A percentile compares a stretch with the other conserved stretches of the same genome.
These are phyloP conservation scores for Tremella yokohamensis DNA, from an alignment of 768 basidiomycete genomes.

Conservation along the genomic window DNA sequence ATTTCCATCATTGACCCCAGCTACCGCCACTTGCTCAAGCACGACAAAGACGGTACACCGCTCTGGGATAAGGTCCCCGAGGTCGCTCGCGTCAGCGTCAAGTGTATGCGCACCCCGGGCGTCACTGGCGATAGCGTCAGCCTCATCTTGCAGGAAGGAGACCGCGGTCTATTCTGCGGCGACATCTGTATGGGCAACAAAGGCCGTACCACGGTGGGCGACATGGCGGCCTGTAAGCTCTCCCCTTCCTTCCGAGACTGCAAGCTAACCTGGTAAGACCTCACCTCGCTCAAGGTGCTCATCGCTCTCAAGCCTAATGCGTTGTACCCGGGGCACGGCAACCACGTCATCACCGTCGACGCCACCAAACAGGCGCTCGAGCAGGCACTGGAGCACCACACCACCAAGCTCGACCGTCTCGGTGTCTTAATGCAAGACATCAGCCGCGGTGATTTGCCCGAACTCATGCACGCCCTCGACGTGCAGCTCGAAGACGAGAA, in stretches of 20 bases:
- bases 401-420: conserved; percentile 67
- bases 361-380: conserved; percentile 60
- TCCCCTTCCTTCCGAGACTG: background rate
- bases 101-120: conserved; percentile 79
- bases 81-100: conserved; percentile 53
- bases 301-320: conserved; percentile 35
- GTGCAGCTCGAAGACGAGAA: conserved; percentile 7
- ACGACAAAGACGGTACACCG: conserved; percentile 39
- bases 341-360: conserved; percentile 56
- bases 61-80: conserved; percentile 43
- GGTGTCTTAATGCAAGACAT: conserved; percentile 55
- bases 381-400: conserved; percentile 76
- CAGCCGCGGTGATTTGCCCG: conserved; percentile 2
- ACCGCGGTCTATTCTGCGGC: conserved; percentile 77
- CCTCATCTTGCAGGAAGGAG: conserved; percentile 62
- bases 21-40: conserved; percentile 37
- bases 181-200: conserved; percentile 81
- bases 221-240: conserved; percentile 60
- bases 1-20: conserved; percentile 42
- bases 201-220: conserved; percentile 83
- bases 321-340: conserved; percentile 89
- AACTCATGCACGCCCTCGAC: conserved; percentile 3
- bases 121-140: conserved; percentile 84
- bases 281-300: conserved; percentile 43
- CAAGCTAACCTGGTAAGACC: conserved; percentile 28